Base-by-base conservation (phyloP, 768 basidiomycete species). In the Boletus reticulatus region DNA sequence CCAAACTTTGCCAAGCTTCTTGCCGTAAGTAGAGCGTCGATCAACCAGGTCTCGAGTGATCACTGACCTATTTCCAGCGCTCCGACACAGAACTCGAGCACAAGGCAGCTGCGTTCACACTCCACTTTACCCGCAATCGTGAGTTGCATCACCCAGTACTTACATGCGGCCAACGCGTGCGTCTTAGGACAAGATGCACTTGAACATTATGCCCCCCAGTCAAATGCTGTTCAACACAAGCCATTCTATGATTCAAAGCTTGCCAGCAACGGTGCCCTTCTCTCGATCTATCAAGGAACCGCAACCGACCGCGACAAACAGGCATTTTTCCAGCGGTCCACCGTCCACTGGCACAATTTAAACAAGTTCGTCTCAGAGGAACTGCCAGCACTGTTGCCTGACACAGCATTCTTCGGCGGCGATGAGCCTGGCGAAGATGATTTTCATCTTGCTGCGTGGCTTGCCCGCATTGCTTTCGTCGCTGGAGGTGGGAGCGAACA, bases 371-470 rank as follows among this genome's bases (percentile, higher is more conserved):
- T 78, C 48, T 58, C 69, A 34, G 68, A 73, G 29, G 70, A 75
- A 31, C 74, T 84, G 43, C 75, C 78, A 4, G 57, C 57, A 0
- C 53, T 70, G 51, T 69, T 84, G 19, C 76, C 77, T 17, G 69
- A 68, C 14, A 72, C 68, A 10, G 75, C 75, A 5, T 84, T 83
- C 69, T 70, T 82, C 38, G 78, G 75, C 19, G 82, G 81, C 10
- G 73, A 66, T 5, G 59, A 50, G 39, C 80, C 80, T 0, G 76
- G 80, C 10, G 80, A 81, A 62, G 80, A 80, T 51, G 84, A 82
- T 62, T 82, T 79, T 70, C 82, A 82, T 66, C 68, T 84, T 41
- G 78, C 58, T 7, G 79, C 74, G 9, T 84, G 80, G 82, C 67
- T 84, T 31, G 76, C 80, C 24, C 76, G 79, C 31, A 75, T 82